Evolutionary conservation across 2,329 filamentous ascomycete genomes (phyloP).

Genomic region (Leptographium flavum): DNA sequence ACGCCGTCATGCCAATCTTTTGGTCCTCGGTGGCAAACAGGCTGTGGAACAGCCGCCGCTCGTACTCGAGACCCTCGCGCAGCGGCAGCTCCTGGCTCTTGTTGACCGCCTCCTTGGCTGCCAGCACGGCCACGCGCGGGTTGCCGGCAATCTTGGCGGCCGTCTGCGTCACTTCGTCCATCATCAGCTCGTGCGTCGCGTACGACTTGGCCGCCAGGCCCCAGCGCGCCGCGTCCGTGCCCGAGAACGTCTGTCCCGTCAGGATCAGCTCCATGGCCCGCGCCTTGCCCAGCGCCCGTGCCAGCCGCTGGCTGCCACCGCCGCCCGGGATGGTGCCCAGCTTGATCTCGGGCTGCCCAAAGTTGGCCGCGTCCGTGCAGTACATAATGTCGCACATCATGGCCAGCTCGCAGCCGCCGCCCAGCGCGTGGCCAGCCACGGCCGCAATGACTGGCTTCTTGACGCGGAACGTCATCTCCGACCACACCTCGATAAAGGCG

Average conservation of each 20-base stretch:
- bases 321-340: conserved; percentile 85
- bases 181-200: conserved; percentile 63
- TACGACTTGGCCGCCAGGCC: conserved; percentile 78
- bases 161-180: conserved; percentile 67
- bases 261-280: conserved; percentile 86
- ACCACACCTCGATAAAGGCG: conserved; percentile 95
- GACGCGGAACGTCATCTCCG: conserved; percentile 63
- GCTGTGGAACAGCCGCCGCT: conserved; percentile 83
- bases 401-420: conserved; percentile 89
- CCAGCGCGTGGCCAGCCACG: conserved; percentile 86
- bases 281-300: conserved; percentile 67
- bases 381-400: conserved; percentile 97
- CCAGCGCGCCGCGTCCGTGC: conserved; percentile 76
- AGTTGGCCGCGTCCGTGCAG: conserved; percentile 72
- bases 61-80: conserved; percentile 85
- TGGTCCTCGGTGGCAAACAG: conserved; percentile 92
- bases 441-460: conserved; percentile 93
- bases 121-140: conserved; percentile 75
- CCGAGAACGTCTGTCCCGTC: conserved; percentile 72
- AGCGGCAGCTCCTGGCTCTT: conserved; percentile 90
- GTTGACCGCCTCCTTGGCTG: conserved; percentile 95
- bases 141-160: conserved; percentile 83
- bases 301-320: conserved; percentile 80
- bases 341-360: conserved; percentile 96
- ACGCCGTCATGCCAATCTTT: conserved; percentile 93